Base-by-base conservation (phyloP, 768 basidiomycete species). In the Leccinum aurantiacum region DNA sequence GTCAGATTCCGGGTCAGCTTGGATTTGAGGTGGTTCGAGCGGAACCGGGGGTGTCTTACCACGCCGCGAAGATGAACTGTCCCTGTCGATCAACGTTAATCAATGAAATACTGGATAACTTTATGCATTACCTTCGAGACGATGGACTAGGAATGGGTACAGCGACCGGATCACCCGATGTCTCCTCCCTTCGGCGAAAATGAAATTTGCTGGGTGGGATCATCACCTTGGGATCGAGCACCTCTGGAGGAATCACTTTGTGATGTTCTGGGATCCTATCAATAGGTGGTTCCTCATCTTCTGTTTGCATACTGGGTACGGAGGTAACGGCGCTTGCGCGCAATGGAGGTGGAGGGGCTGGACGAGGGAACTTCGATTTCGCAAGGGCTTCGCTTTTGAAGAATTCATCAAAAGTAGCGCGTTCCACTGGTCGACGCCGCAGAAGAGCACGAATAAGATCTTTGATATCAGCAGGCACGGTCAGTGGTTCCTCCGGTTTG, bases 381-480 rank as follows among this genome's bases (percentile, higher is more conserved):
- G 82, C 86, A 64, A 90, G 78, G 37, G 89, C 94, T 33, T 81
- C 82, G 63, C 90, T 92, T 54, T 81, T 80, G 71, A 99, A 99
- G 76, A 97, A 98, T 46, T 95, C 92, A 13, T 95, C 91, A 61
- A 95, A 99, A 58, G 82, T 87, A 24, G 93, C 89, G 2, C 96
- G 82, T 70, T 97, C 91, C 0, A 80, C 82, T 0, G 97, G 95
- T 44, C 87, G 84, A 29, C 92, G 86, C 74, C 89, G 93, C 53
- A 99, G 78, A 52, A 99, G 77, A n/a, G 78, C 72, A 17, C 93
- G 83, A 33, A 98, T 93, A 54, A 98, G 86, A 33, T 82, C 81
- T 76, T 99, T 98, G 72, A 99, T 81, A 67, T 97, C 96, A 8
- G 73, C 68, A 3, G 94, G 84, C 8, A 96, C 92, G 1, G 78